Percentiles rank a stretch among this genome's conserved stretches.
These are phyloP conservation scores for Naganishia sp. DNA, from an alignment of 1,284 basidiomycete species.

Conservation along the genomic window DNA sequence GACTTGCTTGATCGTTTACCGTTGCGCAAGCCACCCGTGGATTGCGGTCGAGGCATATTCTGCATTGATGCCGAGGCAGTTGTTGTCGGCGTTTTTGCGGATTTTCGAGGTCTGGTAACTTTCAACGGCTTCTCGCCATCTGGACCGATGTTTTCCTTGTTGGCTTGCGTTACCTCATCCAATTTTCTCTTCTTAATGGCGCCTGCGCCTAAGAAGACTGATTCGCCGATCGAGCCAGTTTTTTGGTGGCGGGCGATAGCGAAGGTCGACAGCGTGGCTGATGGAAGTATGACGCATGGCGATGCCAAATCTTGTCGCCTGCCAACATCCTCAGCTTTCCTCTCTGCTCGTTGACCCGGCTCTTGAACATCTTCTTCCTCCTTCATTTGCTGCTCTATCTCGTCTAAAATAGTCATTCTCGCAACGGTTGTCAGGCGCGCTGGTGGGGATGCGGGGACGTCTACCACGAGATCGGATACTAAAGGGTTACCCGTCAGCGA, in stretches of 20 bases:
- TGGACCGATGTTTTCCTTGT: conserved; percentile 24
- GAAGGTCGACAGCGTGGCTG: background rate
- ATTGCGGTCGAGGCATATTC: background rate
- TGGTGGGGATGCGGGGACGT: conserved; percentile 9
- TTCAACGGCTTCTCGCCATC: background rate
- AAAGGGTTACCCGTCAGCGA: background rate
- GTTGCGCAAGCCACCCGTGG: conserved; percentile 9
- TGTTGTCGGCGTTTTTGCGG: background rate
- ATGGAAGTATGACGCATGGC: conserved; percentile 15
- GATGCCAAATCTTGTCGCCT: conserved; percentile 7
- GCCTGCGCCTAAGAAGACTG: conserved; percentile 13
- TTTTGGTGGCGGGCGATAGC: background rate
- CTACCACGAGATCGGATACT: conserved; percentile 9
- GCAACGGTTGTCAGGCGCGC: background rate
- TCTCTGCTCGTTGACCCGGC: background rate
- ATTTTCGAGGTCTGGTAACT: background rate
- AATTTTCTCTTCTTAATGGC: conserved; percentile 24
- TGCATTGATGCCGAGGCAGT: background rate
- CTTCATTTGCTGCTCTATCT: conserved; percentile 2
- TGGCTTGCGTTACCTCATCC: conserved; percentile 3
- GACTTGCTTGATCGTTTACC: background rate
- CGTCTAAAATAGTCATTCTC: conserved; percentile 9
- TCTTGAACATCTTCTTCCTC: background rate
- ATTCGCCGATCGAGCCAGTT: conserved; percentile 18
- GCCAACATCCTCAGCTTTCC: background rate